A percentile compares a stretch with the other conserved stretches of the same genome.
Evolutionary conservation across 129 eudicot species (phyloP).

Genomic region (Flaveria bidentis): DNA sequence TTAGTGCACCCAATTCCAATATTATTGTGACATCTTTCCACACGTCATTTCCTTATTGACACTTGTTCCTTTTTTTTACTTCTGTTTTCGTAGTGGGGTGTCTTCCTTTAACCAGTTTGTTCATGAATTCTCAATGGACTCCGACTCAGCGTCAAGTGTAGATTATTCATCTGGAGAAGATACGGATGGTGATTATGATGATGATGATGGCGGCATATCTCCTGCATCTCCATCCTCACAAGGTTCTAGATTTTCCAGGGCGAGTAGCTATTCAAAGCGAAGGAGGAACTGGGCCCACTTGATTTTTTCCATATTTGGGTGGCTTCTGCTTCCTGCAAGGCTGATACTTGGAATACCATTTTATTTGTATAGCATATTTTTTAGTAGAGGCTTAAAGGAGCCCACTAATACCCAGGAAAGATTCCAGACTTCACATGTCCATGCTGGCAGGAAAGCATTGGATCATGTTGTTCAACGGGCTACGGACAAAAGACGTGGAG

Average conservation of each 20-base stretch:
- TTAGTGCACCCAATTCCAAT: neutral
- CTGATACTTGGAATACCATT: slow-evolving; percentile 58
- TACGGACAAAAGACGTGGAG: slow-evolving; percentile 92
- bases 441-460: slow-evolving; percentile 51
- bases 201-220: slow-evolving; percentile 47
- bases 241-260: slow-evolving; percentile 64
- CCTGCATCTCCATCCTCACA: slow-evolving; percentile 79
- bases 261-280: slow-evolving; percentile 58
- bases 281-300: slow-evolving; percentile 46
- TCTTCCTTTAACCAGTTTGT: slow-evolving; percentile 95
- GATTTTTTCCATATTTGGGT: slow-evolving; percentile 49
- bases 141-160: slow-evolving; percentile 72
- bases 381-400: slow-evolving; percentile 39
- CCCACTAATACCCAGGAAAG: slow-evolving; percentile 34
- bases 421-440: slow-evolving; percentile 32
- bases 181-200: slow-evolving; percentile 21
- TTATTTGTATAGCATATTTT: slow-evolving; percentile 44
- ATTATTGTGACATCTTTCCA: neutral
- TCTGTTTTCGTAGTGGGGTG: slow-evolving; percentile 62
- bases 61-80: neutral
- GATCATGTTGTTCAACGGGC: slow-evolving; percentile 76
- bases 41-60: slow-evolving; percentile 17
- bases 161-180: slow-evolving; percentile 91
- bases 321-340: slow-evolving; percentile 72
- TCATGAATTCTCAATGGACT: slow-evolving; percentile 81